Evolutionary conservation across 768 basidiomycete genomes (phyloP).

Genomic region (Russula lepida): DNA sequence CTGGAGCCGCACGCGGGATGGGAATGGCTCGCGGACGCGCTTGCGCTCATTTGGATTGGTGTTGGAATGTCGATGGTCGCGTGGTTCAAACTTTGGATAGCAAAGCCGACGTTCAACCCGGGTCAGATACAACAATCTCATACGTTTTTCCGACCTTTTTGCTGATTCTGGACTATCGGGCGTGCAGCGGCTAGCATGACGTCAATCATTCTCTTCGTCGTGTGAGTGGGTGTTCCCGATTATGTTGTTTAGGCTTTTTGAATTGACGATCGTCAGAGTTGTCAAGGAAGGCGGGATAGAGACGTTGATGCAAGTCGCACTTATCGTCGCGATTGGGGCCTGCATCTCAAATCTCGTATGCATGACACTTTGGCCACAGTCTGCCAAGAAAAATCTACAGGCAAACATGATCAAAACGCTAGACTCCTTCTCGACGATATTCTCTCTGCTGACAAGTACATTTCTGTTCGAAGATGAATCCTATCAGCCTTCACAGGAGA

Average conservation of each 20-base stretch:
- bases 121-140: slow-evolving; percentile 34
- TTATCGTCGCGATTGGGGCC: slow-evolving; percentile 72
- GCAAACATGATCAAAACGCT: slow-evolving; percentile 77
- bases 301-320: slow-evolving; percentile 63
- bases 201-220: slow-evolving; percentile 73
- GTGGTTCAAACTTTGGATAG: slow-evolving; percentile 91
- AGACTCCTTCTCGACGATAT: slow-evolving; percentile 80
- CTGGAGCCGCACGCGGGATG: slow-evolving; percentile 61
- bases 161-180: neutral
- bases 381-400: slow-evolving; percentile 77
- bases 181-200: slow-evolving; percentile 74
- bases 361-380: slow-evolving; percentile 75
- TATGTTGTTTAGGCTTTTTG: neutral
- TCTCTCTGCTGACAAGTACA: slow-evolving; percentile 71
- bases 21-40: slow-evolving; percentile 64
- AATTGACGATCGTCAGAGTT: slow-evolving; percentile 36
- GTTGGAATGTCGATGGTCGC: slow-evolving; percentile 72
- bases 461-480: slow-evolving; percentile 75
- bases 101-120: slow-evolving; percentile 83
- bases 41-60: slow-evolving; percentile 79
- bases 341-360: slow-evolving; percentile 78
- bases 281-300: slow-evolving; percentile 84
- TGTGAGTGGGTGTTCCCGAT: slow-evolving; percentile 36
- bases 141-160: neutral
- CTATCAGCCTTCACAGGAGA: slow-evolving; percentile 47